These are phyloP conservation scores for Verticillium albo-atrum DNA, from an alignment of 2,329 filamentous ascomycete genomes.

Conservation along the genomic window DNA sequence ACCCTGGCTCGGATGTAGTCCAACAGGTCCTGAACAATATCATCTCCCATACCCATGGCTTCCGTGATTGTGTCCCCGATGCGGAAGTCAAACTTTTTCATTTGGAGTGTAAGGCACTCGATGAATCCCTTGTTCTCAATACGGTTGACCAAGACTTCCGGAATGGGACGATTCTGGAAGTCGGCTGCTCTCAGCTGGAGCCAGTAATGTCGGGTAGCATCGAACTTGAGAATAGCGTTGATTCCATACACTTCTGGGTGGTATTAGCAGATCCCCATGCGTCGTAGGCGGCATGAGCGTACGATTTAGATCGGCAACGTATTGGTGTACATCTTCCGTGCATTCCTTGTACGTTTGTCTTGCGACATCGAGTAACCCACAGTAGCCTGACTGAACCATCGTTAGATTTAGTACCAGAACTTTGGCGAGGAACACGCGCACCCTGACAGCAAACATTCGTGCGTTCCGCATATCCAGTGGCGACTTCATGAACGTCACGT, in stretches of 20 bases:
- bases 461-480: slow-evolving; percentile 87
- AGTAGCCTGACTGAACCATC: slow-evolving; percentile 61
- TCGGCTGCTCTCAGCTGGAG: slow-evolving; percentile 61
- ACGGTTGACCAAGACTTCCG: slow-evolving; percentile 72
- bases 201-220: slow-evolving; percentile 75
- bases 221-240: slow-evolving; percentile 65
- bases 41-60: slow-evolving; percentile 77
- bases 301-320: slow-evolving; percentile 66
- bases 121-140: slow-evolving; percentile 68
- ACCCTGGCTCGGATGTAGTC: slow-evolving; percentile 67
- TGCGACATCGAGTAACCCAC: slow-evolving; percentile 82
- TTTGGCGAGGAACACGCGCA: slow-evolving; percentile 18
- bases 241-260: slow-evolving; percentile 51
- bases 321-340: slow-evolving; percentile 69
- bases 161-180: slow-evolving; percentile 55
- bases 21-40: slow-evolving; percentile 67
- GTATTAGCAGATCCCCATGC: too few relatives aligned
- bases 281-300: too few relatives aligned
- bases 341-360: slow-evolving; percentile 87
- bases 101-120: slow-evolving; percentile 81
- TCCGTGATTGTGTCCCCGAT: slow-evolving; percentile 80
- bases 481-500: slow-evolving; percentile 71
- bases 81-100: slow-evolving; percentile 76
- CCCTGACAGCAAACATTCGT: slow-evolving; percentile 82
- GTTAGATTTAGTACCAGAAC: slow-evolving; percentile 8